A percentile compares a stretch with the other conserved stretches of the same genome.
Evolutionary conservation across 805 yeast genomes (phyloP).

Genomic region (Candida alai): DNA sequence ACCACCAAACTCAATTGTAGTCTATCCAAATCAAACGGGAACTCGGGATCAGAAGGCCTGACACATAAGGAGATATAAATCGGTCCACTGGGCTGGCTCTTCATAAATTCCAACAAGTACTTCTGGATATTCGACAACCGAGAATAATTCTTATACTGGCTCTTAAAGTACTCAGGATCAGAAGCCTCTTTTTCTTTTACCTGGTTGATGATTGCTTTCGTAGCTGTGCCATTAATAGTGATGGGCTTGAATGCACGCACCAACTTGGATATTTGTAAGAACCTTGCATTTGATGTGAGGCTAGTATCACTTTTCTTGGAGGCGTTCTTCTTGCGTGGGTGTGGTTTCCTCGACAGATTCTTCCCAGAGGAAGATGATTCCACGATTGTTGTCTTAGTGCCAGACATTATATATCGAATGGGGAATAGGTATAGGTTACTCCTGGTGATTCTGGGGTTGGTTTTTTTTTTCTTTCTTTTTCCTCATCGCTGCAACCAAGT

Average conservation of each 20-base stretch:
- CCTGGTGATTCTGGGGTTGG: too few relatives aligned
- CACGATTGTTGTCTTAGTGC: too few relatives aligned
- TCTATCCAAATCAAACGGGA: constrained; percentile 59
- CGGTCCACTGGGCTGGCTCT: constrained; percentile 17
- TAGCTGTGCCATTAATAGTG: constrained; percentile 33
- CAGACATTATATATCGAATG: too few relatives aligned
- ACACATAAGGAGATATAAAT: constrained; percentile 43
- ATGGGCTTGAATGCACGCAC: constrained; percentile 28
- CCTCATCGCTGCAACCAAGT: too few relatives aligned
- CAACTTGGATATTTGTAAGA: constrained; percentile 31
- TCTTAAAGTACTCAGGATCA: constrained; percentile 9
- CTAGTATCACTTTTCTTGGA: constrained; percentile 3
- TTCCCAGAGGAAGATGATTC: too few relatives aligned
- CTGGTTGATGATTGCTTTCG: constrained; percentile 8
- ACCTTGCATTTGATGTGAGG: constrained; percentile 19
- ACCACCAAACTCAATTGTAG: constrained; percentile 51
- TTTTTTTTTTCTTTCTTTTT: too few relatives aligned
- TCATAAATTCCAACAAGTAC: constrained; percentile 15
- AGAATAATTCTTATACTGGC: constrained; percentile 8
- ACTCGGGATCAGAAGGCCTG: constrained; percentile 67
- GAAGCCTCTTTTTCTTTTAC: constrained; percentile 6
- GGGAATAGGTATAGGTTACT: too few relatives aligned
- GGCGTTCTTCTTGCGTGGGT: not conserved
- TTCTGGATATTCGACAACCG: constrained; percentile 13
- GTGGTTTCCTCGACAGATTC: too few relatives aligned